These are phyloP conservation scores for Fusarium algeriense DNA, from an alignment of 2,329 filamentous ascomycete species.

Conservation along the genomic window DNA sequence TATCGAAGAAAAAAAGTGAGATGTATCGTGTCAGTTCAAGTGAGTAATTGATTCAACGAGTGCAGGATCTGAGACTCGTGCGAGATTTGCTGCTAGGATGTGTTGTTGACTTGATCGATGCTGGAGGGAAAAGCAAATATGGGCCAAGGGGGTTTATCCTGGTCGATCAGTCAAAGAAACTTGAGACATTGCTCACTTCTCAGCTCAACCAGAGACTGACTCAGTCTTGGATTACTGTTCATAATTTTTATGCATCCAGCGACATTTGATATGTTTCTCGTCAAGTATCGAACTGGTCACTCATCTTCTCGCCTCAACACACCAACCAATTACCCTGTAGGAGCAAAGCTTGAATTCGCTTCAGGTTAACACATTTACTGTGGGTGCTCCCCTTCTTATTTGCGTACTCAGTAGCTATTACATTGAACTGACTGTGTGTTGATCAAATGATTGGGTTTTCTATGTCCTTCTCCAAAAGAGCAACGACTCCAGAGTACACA, in stretches of 20 bases:
- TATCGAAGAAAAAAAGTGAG: conserved; percentile 13
- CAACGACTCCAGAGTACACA: not conserved
- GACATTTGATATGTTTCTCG: conserved; percentile 9
- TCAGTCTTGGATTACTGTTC: conserved; percentile 6
- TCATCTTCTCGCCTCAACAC: not conserved
- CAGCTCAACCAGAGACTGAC: conserved; percentile 19
- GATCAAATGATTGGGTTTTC: not conserved
- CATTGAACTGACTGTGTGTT: not conserved
- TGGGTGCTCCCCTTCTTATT: rapidly evolving
- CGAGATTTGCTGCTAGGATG: conserved; percentile 35
- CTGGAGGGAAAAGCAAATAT: conserved; percentile 24
- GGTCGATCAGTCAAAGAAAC: conserved; percentile 19
- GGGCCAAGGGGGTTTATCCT: conserved; percentile 5
- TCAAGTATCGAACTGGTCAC: conserved; percentile 8
- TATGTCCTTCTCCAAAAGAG: not conserved
- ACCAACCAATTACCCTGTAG: conserved; percentile 8
- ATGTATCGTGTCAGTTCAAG: conserved; percentile 14
- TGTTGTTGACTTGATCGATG: conserved; percentile 3
- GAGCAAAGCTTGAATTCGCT: not conserved
- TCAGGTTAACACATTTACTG: rapidly evolving
- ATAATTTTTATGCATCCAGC: conserved; percentile 9
- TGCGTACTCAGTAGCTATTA: too few species aligned
- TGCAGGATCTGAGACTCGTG: conserved; percentile 41
- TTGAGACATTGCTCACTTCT: conserved; percentile 35
- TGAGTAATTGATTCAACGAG: conserved; percentile 39